Evolutionary conservation across 495 filamentous ascomycete species (phyloP).

Genomic region (Tuber umbilicatum): DNA sequence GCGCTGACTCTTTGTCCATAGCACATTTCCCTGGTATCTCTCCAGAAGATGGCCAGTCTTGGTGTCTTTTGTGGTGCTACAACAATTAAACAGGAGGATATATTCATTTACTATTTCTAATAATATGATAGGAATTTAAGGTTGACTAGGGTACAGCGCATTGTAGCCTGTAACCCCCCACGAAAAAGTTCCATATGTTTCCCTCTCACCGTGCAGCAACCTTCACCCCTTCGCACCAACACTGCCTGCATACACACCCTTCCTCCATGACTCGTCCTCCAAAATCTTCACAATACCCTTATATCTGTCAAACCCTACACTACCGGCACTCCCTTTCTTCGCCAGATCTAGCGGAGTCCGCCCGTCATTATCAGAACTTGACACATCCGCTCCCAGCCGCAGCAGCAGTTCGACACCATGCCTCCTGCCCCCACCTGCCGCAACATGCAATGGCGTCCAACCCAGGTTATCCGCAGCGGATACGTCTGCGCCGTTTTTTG

Average conservation of each 20-base stretch:
- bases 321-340: background rate
- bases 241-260: background rate
- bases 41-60: background rate
- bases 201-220: background rate
- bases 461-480: conserved; percentile 11
- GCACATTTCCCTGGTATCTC: background rate
- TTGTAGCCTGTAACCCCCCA: background rate
- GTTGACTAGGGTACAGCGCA: background rate
- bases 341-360: conserved; percentile 7
- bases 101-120: background rate
- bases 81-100: background rate
- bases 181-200: background rate
- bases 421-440: background rate
- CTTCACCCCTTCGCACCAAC: background rate
- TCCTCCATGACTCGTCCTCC: background rate
- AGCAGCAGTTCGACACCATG: conserved; percentile 14
- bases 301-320: background rate
- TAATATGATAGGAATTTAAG: background rate
- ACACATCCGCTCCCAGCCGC: conserved; percentile 7
- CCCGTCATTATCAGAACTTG: conserved; percentile 5
- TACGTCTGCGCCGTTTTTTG: conserved; percentile 8
- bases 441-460: conserved; percentile 10
- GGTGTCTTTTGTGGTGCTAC: background rate
- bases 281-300: background rate
- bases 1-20: background rate